A percentile compares a stretch with the other conserved stretches of the same genome.
These are phyloP conservation scores for Hypsizygus ulmarius DNA, from an alignment of 1,284 basidiomycete species.

Conservation along the genomic window DNA sequence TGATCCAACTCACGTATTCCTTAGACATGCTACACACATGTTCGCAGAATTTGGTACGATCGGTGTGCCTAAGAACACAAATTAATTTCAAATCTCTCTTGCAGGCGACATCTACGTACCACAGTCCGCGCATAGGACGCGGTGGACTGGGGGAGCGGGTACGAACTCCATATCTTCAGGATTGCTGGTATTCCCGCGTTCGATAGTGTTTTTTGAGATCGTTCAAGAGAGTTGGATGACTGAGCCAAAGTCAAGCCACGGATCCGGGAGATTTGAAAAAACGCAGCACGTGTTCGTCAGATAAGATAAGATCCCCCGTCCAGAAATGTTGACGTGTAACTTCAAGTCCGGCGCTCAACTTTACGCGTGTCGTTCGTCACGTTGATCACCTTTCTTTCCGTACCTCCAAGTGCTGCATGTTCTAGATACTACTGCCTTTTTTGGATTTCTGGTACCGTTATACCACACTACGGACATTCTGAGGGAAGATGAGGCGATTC, in stretches of 20 bases:
- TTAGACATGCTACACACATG: constrained; percentile 88
- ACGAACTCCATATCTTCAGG: constrained; percentile 64
- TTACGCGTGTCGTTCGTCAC: neutral
- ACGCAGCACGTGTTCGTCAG: constrained; percentile 14
- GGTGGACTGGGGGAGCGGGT: constrained; percentile 66
- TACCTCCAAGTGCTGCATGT: neutral
- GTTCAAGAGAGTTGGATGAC: constrained; percentile 9
- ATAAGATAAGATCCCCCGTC: constrained; percentile 19
- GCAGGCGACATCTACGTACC: constrained; percentile 42
- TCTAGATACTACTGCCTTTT: neutral
- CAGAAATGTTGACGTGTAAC: constrained; percentile 16
- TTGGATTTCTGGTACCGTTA: neutral
- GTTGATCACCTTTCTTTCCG: neutral
- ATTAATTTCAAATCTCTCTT: constrained; percentile 10
- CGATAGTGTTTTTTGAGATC: neutral
- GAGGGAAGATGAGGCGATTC: constrained; percentile 14
- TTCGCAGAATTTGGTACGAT: constrained; percentile 97
- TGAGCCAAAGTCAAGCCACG: constrained; percentile 3
- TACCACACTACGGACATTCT: neutral
- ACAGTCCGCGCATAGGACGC: constrained; percentile 81
- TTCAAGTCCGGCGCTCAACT: neutral
- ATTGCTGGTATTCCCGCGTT: neutral
- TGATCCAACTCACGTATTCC: constrained; percentile 66
- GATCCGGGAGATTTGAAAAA: constrained; percentile 12
- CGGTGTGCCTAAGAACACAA: constrained; percentile 63